Percentiles rank a stretch among this genome's conserved stretches.
These are phyloP conservation scores for Penicillium steckii DNA, from an alignment of 495 filamentous ascomycete genomes.

Conservation along the genomic window DNA sequence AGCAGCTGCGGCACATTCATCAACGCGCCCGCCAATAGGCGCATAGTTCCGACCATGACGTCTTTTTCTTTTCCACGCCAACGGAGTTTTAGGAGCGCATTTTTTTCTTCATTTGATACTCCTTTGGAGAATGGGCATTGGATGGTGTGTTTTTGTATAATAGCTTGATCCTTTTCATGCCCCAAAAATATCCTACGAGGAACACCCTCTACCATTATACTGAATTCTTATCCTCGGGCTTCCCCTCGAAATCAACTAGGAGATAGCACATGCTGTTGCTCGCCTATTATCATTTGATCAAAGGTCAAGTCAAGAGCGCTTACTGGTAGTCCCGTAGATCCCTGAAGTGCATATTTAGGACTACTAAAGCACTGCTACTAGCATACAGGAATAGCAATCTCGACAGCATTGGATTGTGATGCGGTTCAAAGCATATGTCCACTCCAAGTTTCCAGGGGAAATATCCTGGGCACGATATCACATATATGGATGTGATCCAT, in stretches of 20 bases:
- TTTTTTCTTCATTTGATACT: conserved; percentile 4
- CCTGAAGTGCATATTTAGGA: too few species aligned
- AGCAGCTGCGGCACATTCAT: conserved; percentile 51
- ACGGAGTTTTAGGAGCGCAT: conserved; percentile 10
- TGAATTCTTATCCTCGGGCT: neutral
- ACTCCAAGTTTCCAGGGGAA: too few species aligned
- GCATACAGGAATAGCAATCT: too few species aligned
- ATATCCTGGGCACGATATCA: too few species aligned
- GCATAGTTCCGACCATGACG: neutral
- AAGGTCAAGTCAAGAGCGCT: too few species aligned
- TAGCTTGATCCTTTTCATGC: conserved; percentile 9
- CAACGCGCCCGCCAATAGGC: conserved; percentile 35
- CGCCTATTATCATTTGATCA: too few species aligned
- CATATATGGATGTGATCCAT: too few species aligned
- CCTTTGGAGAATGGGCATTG: conserved; percentile 12
- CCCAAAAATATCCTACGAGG: neutral
- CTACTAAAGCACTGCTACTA: too few species aligned
- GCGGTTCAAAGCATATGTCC: too few species aligned
- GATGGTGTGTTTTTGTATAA: conserved; percentile 20
- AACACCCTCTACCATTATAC: neutral
- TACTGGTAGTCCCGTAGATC: too few species aligned
- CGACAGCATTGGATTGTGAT: too few species aligned
- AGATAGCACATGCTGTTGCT: too few species aligned
- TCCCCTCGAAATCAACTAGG: neutral
- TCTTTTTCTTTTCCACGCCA: neutral